A percentile compares a stretch with the other conserved stretches of the same genome.
Conservation (phyloP, 192 early-diverging fungal genomes). For the Funneliformis geosporum region DNA sequence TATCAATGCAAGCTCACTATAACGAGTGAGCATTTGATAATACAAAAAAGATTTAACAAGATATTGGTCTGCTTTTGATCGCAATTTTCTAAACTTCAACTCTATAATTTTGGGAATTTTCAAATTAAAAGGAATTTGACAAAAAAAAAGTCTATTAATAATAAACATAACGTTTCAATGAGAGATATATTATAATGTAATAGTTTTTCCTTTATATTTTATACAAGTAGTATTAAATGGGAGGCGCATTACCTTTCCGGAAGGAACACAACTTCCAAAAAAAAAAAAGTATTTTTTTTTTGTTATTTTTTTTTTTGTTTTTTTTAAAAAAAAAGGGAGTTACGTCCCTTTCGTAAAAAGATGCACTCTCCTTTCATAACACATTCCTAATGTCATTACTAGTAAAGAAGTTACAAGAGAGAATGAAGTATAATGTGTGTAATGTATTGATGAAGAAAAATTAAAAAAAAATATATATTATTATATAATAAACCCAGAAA, state of each 20-base stretch:
- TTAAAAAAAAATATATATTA: not conserved
- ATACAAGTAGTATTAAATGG: not conserved
- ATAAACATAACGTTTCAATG: not conserved
- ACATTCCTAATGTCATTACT: not conserved
- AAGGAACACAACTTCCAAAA: not conserved
- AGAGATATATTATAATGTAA: not conserved
- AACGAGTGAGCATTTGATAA: no score
- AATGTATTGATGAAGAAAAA: not conserved
- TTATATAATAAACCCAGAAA: not conserved
- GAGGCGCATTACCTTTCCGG: not conserved
- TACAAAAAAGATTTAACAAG: no score
- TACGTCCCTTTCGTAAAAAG: not conserved
- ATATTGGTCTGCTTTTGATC: not conserved
- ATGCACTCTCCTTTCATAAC: not conserved
- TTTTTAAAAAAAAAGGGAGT: not conserved
- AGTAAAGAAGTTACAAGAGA: not conserved
- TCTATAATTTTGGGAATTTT: not conserved
- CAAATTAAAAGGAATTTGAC: not conserved
- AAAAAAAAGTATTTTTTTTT: not conserved
- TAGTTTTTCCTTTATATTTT: not conserved
- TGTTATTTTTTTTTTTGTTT: not conserved
- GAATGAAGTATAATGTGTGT: not conserved
- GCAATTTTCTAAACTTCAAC: not conserved
- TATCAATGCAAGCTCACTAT: no score
- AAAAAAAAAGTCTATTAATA: not conserved